Evolutionary conservation across 441 rosid genomes (phyloP).

Genomic region (Hura crepitans): DNA sequence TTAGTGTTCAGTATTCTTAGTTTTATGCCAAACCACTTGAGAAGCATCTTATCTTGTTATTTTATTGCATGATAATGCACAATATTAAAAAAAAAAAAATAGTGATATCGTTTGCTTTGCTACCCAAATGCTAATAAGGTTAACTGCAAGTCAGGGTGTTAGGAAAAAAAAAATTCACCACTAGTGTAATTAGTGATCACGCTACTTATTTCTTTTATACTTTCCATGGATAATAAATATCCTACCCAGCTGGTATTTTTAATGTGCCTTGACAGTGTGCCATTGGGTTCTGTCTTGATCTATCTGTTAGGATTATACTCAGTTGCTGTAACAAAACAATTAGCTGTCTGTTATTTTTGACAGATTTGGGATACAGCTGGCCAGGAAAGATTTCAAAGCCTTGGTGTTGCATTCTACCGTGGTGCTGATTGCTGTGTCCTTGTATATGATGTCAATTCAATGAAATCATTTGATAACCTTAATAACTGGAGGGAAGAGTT

Average conservation of each 20-base stretch:
- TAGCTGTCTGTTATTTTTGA: slow-evolving; percentile 9
- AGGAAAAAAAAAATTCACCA: too few species aligned
- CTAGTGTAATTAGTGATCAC: neutral
- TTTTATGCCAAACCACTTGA: too few species aligned
- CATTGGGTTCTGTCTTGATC: neutral
- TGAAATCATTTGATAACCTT: slow-evolving; percentile 83
- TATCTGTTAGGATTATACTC: neutral
- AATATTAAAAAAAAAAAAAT: too few species aligned
- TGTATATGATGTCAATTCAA: slow-evolving; percentile 77
- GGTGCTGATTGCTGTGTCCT: slow-evolving; percentile 49
- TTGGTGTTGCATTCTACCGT: slow-evolving; percentile 73
- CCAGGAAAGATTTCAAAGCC: slow-evolving; percentile 44
- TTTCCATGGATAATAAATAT: too few species aligned
- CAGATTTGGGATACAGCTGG: slow-evolving; percentile 94
- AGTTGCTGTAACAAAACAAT: neutral
- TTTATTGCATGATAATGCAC: too few species aligned
- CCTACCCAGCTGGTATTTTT: neutral
- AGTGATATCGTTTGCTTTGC: too few species aligned
- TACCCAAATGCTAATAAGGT: too few species aligned
- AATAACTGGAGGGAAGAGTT: slow-evolving; percentile 91
- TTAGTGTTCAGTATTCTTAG: too few species aligned
- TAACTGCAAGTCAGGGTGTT: too few species aligned
- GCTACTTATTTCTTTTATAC: too few species aligned
- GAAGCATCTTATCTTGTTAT: too few species aligned
- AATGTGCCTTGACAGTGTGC: neutral